Evolutionary conservation across 1,284 basidiomycete genomes (phyloP).

Genomic region (Retiboletus flavoniger): DNA sequence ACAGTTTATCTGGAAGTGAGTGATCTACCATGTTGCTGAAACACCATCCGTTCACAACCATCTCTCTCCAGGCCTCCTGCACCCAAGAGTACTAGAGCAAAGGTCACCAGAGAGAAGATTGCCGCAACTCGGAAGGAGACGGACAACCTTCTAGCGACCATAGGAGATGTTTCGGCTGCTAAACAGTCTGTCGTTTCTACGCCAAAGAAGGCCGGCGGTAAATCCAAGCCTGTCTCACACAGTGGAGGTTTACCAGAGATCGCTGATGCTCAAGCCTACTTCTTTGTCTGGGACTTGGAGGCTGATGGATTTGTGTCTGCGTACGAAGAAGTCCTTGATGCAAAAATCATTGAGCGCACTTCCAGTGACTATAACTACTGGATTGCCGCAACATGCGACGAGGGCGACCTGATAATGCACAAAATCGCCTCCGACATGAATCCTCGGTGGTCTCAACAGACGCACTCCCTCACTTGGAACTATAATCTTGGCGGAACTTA

Average conservation of each 20-base stretch:
- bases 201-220: constrained; percentile 15
- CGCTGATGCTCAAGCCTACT: constrained; percentile 47
- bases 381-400: constrained; percentile 57
- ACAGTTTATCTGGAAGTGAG: constrained; percentile 77
- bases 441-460: constrained; percentile 62
- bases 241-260: constrained; percentile 35
- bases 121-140: constrained; percentile 17
- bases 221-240: constrained; percentile 14
- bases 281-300: constrained; percentile 77
- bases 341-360: constrained; percentile 61
- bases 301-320: constrained; percentile 60
- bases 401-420: constrained; percentile 58
- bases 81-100: constrained; percentile 29
- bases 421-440: constrained; percentile 72
- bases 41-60: constrained; percentile 27
- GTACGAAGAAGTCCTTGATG: constrained; percentile 70
- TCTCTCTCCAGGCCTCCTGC: constrained; percentile 38
- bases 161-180: constrained; percentile 1
- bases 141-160: constrained; percentile 8
- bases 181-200: constrained; percentile 12
- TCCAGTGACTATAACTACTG: constrained; percentile 56
- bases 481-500: constrained; percentile 60
- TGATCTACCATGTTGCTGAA: constrained; percentile 14
- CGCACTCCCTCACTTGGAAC: constrained; percentile 84
- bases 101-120: constrained; percentile 22